A percentile compares a stretch with the other conserved stretches of the same genome.
These are phyloP conservation scores for Piloderma croceum DNA, from an alignment of 768 basidiomycete genomes.

Conservation along the genomic window DNA sequence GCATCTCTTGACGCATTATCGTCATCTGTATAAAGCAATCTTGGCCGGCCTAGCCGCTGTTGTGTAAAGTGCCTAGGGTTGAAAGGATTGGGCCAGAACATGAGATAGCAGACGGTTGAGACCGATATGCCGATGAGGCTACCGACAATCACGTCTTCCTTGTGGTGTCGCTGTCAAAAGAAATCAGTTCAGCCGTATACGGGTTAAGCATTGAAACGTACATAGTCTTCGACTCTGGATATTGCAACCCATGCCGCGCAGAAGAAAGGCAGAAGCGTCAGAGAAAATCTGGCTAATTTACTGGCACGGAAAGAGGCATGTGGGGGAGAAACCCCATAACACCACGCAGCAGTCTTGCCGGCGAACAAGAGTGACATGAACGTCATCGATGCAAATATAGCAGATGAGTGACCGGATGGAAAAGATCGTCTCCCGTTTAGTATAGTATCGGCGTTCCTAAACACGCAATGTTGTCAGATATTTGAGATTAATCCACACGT, in stretches of 20 bases:
- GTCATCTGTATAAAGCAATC: slow-evolving; percentile 34
- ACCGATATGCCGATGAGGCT: slow-evolving; percentile 50
- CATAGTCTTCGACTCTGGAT: slow-evolving; percentile 60
- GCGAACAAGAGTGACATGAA: slow-evolving; percentile 59
- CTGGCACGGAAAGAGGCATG: slow-evolving; percentile 37
- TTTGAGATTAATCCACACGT: slow-evolving; percentile 5
- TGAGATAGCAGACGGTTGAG: slow-evolving; percentile 45
- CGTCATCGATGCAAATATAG: slow-evolving; percentile 60
- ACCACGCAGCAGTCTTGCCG: slow-evolving; percentile 59
- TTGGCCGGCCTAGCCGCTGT: no score
- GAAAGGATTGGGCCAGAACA: slow-evolving; percentile 66
- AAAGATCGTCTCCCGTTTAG: slow-evolving; percentile 55
- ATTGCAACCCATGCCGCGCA: slow-evolving; percentile 60
- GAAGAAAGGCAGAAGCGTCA: slow-evolving; percentile 49
- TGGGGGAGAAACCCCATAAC: slow-evolving; percentile 35
- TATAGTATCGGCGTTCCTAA: slow-evolving; percentile 31
- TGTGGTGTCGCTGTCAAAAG: slow-evolving; percentile 51
- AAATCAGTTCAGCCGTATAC: slow-evolving; percentile 7
- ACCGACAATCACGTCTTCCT: slow-evolving; percentile 64
- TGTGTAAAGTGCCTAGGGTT: slow-evolving; percentile 32
- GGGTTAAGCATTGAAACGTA: slow-evolving; percentile 27
- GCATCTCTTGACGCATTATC: slow-evolving; percentile 20
- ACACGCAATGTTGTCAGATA: not conserved
- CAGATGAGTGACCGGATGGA: slow-evolving; percentile 66
- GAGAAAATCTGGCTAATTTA: slow-evolving; percentile 37